phyloP scores from a whole-genome alignment of 2,329 filamentous ascomycete species.

The Neonectria sp. region DNA sequence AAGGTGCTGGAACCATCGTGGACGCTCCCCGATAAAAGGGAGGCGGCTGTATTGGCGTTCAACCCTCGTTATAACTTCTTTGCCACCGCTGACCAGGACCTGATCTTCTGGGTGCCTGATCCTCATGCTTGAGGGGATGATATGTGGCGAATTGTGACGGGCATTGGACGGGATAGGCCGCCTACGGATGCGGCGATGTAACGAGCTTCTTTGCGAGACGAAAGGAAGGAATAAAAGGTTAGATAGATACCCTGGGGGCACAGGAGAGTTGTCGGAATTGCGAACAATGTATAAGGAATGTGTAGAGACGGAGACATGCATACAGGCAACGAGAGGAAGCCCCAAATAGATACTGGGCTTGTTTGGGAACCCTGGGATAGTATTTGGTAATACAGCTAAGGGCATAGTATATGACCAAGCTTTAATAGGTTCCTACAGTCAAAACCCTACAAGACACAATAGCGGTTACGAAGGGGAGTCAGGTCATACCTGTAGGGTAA shows the following conservation, averaged over 20 bases:
- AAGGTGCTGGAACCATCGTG: conserved; percentile 74
- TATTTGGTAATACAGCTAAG: background rate
- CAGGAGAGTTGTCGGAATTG: conserved; percentile 10
- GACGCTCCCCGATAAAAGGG: conserved; percentile 76
- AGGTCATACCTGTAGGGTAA: background rate
- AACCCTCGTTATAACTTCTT: conserved; percentile 95
- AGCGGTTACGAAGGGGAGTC: background rate
- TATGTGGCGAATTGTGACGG: background rate
- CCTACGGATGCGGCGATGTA: background rate
- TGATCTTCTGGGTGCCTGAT: conserved; percentile 85
- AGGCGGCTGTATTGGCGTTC: conserved; percentile 83
- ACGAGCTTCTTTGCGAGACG: conserved; percentile 11
- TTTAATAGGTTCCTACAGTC: background rate
- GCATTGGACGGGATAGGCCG: background rate
- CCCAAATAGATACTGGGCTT: background rate
- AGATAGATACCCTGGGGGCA: conserved; percentile 33
- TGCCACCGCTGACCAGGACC: conserved; percentile 88
- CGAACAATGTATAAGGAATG: background rate
- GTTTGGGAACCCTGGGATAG: background rate
- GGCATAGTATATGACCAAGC: background rate
- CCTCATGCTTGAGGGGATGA: conserved; percentile 62
- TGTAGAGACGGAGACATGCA: background rate
- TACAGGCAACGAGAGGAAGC: background rate
- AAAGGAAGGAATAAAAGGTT: conserved; percentile 4
- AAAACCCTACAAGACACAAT: too few relatives aligned